Conservation (phyloP, 2,329 filamentous ascomycete species). For the Emydomyces testavorans region DNA sequence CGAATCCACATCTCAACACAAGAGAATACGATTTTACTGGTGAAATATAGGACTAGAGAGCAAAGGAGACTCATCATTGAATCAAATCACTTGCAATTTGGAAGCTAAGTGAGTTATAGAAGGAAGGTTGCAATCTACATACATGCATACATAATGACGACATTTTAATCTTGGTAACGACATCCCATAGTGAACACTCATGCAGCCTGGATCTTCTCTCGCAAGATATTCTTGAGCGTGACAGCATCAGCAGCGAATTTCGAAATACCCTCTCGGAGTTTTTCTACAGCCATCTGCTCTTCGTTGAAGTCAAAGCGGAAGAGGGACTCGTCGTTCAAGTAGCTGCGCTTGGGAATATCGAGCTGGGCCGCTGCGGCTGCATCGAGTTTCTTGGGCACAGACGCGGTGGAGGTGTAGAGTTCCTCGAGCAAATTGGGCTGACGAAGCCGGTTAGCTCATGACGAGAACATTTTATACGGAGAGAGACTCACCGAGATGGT, state of each 20-base stretch:
- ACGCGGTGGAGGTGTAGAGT: slow-evolving; percentile 68
- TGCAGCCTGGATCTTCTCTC: slow-evolving; percentile 60
- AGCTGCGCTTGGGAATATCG: slow-evolving; percentile 75
- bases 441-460: neutral
- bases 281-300: slow-evolving; percentile 98
- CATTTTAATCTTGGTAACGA: neutral
- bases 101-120: neutral
- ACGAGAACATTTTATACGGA: neutral
- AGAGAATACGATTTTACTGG: no score
- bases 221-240: slow-evolving; percentile 84
- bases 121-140: no score
- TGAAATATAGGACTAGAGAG: no score
- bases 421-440: slow-evolving; percentile 89
- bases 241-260: slow-evolving; percentile 95
- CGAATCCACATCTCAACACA: no score
- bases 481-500: slow-evolving; percentile 70
- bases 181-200: neutral
- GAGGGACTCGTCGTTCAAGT: slow-evolving; percentile 74
- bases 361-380: slow-evolving; percentile 53
- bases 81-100: neutral
- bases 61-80: no score
- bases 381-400: slow-evolving; percentile 89
- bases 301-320: slow-evolving; percentile 99
- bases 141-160: neutral
- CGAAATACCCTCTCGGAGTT: slow-evolving; percentile 97